A percentile compares a stretch with the other conserved stretches of the same genome.
These are phyloP conservation scores for Beauveria caledonica DNA, from an alignment of 2,329 filamentous ascomycete genomes.

Conservation along the genomic window DNA sequence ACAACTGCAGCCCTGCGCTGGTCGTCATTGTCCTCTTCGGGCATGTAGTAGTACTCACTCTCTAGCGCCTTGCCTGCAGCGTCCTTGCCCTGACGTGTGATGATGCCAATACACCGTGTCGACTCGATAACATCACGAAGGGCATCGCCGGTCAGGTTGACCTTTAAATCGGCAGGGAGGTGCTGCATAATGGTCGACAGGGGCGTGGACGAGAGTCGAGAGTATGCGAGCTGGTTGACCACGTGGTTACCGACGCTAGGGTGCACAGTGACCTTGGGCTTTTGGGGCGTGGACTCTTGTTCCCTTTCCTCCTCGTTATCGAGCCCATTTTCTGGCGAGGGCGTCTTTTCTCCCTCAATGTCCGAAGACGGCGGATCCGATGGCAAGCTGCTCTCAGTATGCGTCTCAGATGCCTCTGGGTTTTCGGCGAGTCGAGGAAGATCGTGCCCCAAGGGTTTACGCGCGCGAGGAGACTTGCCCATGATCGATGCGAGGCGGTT, in stretches of 20 bases:
- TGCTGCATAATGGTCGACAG: slow-evolving; percentile 83
- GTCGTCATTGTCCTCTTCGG: slow-evolving; percentile 74
- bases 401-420: slow-evolving; percentile 11
- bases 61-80: slow-evolving; percentile 88
- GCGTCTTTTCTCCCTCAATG: slow-evolving; percentile 1
- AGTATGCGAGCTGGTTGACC: slow-evolving; percentile 91
- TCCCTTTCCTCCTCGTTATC: neutral
- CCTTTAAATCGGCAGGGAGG: slow-evolving; percentile 60
- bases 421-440: neutral
- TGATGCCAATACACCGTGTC: slow-evolving; percentile 77
- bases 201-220: slow-evolving; percentile 82
- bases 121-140: slow-evolving; percentile 65
- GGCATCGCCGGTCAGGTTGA: slow-evolving; percentile 50
- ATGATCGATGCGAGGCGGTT: slow-evolving; percentile 71
- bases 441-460: slow-evolving; percentile 16
- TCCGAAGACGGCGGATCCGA: slow-evolving; percentile 11
- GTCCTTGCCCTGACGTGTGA: slow-evolving; percentile 86
- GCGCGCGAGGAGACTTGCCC: slow-evolving; percentile 53
- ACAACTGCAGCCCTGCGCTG: slow-evolving; percentile 75
- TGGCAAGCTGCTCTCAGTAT: slow-evolving; percentile 5
- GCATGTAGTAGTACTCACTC: slow-evolving; percentile 95
- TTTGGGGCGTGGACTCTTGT: slow-evolving; percentile 4
- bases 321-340: neutral
- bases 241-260: slow-evolving; percentile 68
- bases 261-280: slow-evolving; percentile 28